A percentile compares a stretch with the other conserved stretches of the same genome.
Evolutionary conservation across 805 yeast species (phyloP).

Genomic region (Starmerella floricola): DNA sequence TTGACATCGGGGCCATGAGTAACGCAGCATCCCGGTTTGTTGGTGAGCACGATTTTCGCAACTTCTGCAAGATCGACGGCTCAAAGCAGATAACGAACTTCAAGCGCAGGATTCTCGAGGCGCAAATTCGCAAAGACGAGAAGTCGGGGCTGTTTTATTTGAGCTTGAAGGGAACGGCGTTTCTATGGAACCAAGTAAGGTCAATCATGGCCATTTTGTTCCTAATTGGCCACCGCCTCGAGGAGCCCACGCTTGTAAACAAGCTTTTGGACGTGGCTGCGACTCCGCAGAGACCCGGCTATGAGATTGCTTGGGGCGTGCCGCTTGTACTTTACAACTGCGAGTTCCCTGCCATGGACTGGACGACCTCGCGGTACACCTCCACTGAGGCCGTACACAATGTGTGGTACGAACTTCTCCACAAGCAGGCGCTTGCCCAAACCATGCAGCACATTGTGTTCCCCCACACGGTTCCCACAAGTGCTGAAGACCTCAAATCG

Average conservation of each 20-base stretch:
- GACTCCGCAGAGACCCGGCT: constrained; percentile 59
- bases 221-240: constrained; percentile 67
- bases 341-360: constrained; percentile 55
- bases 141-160: constrained; percentile 41
- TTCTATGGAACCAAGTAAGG: constrained; percentile 95
- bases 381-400: constrained; percentile 28
- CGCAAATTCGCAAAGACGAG: constrained; percentile 34
- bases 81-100: constrained; percentile 81
- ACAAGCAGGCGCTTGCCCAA: constrained; percentile 43
- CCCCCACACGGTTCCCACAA: constrained; percentile 12
- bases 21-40: constrained; percentile 49
- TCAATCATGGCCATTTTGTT: constrained; percentile 83
- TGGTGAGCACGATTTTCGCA: constrained; percentile 84
- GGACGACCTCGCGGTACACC: constrained; percentile 33
- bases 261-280: constrained; percentile 46
- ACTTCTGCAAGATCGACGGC: constrained; percentile 90
- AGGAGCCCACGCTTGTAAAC: constrained; percentile 44
- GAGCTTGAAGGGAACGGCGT: constrained; percentile 77
- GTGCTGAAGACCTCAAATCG: not conserved
- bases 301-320: constrained; percentile 79
- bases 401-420: constrained; percentile 42
- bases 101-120: constrained; percentile 45
- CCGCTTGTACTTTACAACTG: constrained; percentile 85
- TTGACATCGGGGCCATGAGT: constrained; percentile 57
- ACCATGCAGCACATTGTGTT: constrained; percentile 36